Conservation (phyloP, 768 basidiomycete species). For the Tephrocybe rancida region DNA sequence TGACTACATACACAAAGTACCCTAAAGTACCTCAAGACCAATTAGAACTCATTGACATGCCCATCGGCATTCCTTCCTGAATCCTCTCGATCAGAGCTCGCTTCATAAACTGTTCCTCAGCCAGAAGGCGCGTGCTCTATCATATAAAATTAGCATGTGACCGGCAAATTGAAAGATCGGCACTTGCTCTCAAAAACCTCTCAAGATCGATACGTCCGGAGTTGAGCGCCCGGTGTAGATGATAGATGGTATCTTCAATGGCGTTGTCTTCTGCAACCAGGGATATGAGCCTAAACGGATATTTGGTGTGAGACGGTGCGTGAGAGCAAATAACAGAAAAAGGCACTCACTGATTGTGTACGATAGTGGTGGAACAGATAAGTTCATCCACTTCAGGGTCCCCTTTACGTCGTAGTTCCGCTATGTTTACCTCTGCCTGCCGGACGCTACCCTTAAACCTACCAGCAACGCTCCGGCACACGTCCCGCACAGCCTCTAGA, state of each 20-base stretch:
- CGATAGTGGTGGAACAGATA: slow-evolving; percentile 93
- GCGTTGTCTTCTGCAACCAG: slow-evolving; percentile 99
- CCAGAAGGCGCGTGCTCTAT: slow-evolving; percentile 82
- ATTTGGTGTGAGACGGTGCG: slow-evolving; percentile 11
- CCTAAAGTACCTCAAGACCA: slow-evolving; percentile 30
- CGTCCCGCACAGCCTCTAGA: slow-evolving; percentile 89
- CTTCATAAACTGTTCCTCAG: slow-evolving; percentile 97
- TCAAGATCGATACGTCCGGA: slow-evolving; percentile 92
- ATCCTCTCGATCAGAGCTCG: slow-evolving; percentile 95
- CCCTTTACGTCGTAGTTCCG: slow-evolving; percentile 79
- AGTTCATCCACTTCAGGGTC: slow-evolving; percentile 97
- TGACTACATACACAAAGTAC: slow-evolving; percentile 7
- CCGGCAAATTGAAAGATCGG: slow-evolving; percentile 8
- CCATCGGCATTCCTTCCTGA: slow-evolving; percentile 56
- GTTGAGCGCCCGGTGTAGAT: slow-evolving; percentile 92
- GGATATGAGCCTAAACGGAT: slow-evolving; percentile 73
- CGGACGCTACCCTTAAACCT: slow-evolving; percentile 65
- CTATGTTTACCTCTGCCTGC: slow-evolving; percentile 71
- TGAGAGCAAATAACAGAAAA: slow-evolving; percentile 9
- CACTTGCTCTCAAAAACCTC: slow-evolving; percentile 84
- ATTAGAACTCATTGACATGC: slow-evolving; percentile 41
- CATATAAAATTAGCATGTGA: slow-evolving; percentile 16
- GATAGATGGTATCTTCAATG: slow-evolving; percentile 98
- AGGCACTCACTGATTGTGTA: slow-evolving; percentile 87
- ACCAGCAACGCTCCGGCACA: slow-evolving; percentile 79